Percentiles rank a stretch among this genome's conserved stretches.
phyloP scores from a whole-genome alignment of 805 yeast genomes.

The Cyberlindnera misumaiensis region DNA sequence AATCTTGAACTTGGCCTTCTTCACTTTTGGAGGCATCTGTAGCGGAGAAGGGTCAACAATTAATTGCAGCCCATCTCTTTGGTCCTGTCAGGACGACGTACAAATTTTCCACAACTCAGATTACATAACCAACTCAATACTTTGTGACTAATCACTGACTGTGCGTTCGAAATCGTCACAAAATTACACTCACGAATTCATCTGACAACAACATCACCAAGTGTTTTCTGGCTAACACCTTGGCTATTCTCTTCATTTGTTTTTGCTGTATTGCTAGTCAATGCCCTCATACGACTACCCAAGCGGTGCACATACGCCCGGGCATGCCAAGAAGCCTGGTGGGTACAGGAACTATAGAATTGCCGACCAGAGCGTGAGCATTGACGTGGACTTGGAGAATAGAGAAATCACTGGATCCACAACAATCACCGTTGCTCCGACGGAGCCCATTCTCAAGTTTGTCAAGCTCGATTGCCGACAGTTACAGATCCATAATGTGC shows the following conservation, averaged over 20 bases:
- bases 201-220: too few species aligned
- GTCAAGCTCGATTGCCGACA: conserved; percentile 79
- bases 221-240: too few species aligned
- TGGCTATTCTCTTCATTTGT: background rate
- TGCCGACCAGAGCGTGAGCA: conserved; percentile 75
- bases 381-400: conserved; percentile 73
- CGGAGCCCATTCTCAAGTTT: conserved; percentile 46
- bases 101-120: too few species aligned
- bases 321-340: conserved; percentile 6
- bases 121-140: too few species aligned
- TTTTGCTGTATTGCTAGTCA: background rate
- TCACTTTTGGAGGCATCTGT: background rate
- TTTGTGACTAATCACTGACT: too few species aligned
- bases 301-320: conserved; percentile 16
- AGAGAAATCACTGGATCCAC: conserved; percentile 63
- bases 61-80: too few species aligned
- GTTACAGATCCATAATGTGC: conserved; percentile 54
- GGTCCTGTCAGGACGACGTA: too few species aligned
- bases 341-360: conserved; percentile 43
- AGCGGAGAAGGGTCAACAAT: too few species aligned
- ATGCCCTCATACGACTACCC: conserved; percentile 18
- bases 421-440: conserved; percentile 75
- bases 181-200: background rate
- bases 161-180: background rate
- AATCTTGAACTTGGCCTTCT: conserved; percentile 5